Evolutionary conservation across 176 grass and related monocot genomes (phyloP).

Genomic region (Rhynchospora pubera): DNA sequence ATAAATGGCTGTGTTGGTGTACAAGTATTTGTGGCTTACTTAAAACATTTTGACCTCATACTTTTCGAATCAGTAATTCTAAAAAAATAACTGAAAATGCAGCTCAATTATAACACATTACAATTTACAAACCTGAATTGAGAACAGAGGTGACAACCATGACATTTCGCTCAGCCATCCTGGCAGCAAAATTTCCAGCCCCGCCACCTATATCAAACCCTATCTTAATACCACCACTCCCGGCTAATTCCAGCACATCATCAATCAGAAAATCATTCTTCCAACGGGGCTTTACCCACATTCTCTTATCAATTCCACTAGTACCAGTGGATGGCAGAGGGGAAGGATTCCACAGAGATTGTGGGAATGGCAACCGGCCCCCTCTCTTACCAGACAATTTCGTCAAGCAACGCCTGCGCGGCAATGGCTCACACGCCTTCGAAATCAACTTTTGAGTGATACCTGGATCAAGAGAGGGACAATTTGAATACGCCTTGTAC

Average conservation of each 20-base stretch:
- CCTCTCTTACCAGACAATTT: neutral
- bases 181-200: constrained; percentile 72
- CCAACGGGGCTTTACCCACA: constrained; percentile 44
- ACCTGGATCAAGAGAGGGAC: constrained; percentile 42
- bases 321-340: constrained; percentile 43
- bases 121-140: constrained; percentile 29
- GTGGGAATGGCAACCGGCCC: constrained; percentile 40
- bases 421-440: constrained; percentile 86
- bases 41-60: neutral
- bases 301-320: constrained; percentile 45
- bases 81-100: neutral
- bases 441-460: constrained; percentile 58
- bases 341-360: constrained; percentile 35
- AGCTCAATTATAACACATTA: neutral
- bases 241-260: constrained; percentile 51
- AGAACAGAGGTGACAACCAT: constrained; percentile 67
- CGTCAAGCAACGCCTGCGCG: constrained; percentile 65
- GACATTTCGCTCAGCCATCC: constrained; percentile 78
- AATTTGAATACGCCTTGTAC: constrained; percentile 39
- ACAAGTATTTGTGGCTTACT: neutral
- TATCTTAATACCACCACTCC: constrained; percentile 40
- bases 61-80: neutral
- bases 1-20: neutral
- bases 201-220: constrained; percentile 78
- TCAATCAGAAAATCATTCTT: constrained; percentile 77